Conservation (phyloP, 768 basidiomycete species). For the Lactarius indigo region DNA sequence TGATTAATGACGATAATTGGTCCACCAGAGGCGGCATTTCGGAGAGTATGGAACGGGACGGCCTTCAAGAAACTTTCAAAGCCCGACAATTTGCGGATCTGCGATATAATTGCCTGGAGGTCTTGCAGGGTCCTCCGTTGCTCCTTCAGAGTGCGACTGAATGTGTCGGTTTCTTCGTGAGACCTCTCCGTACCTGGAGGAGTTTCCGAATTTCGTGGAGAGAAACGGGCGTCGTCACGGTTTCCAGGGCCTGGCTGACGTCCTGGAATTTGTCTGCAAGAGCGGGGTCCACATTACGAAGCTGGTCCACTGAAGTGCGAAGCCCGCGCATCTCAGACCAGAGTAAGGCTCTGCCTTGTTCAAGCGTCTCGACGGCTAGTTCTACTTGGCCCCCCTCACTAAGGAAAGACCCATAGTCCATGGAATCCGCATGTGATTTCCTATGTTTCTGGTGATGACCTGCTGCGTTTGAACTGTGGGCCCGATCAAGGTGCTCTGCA, state of each 20-base stretch:
- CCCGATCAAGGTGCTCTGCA: not conserved
- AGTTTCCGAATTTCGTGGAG: not conserved
- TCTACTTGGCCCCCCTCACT: not conserved
- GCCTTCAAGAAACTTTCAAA: constrained; percentile 9
- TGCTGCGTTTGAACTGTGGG: constrained; percentile 10
- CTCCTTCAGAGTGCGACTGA: not conserved
- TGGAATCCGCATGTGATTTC: not conserved
- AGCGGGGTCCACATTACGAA: constrained; percentile 3
- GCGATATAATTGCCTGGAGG: not conserved
- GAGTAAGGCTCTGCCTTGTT: constrained; percentile 17
- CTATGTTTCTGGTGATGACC: not conserved
- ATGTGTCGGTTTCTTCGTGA: not conserved
- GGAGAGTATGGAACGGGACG: not conserved
- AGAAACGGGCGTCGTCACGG: not conserved
- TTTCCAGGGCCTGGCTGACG: not conserved
- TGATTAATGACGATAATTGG: constrained; percentile 17
- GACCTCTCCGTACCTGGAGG: not conserved
- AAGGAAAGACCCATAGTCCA: constrained; percentile 1
- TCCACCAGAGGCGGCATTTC: constrained; percentile 5
- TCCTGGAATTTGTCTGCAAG: constrained; percentile 10
- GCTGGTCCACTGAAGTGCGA: constrained; percentile 14
- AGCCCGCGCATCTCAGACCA: constrained; percentile 20
- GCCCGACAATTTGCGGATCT: not conserved
- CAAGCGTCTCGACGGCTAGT: constrained; percentile 18
- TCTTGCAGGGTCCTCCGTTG: constrained; percentile 1